These are phyloP conservation scores for Solanum clarkiae DNA, from an alignment of 257 asterid species.

Conservation along the genomic window DNA sequence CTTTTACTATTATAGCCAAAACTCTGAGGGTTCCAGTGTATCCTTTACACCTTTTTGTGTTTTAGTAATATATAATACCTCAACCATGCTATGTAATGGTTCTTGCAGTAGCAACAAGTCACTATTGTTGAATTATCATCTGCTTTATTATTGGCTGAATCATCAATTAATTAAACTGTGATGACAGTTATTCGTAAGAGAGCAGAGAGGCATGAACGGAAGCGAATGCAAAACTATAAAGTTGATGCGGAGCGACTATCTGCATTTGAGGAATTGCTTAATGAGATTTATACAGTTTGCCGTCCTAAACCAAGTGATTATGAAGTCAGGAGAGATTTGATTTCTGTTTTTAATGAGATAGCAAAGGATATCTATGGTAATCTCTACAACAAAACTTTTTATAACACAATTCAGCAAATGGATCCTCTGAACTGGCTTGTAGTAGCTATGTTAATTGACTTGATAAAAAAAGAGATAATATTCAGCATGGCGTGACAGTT, in stretches of 20 bases:
- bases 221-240: slow-evolving; percentile 34
- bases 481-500: neutral
- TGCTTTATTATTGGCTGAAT: neutral
- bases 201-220: slow-evolving; percentile 53
- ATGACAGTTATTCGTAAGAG: slow-evolving; percentile 60
- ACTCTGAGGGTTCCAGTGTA: neutral
- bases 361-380: slow-evolving; percentile 77
- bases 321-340: slow-evolving; percentile 42
- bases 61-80: neutral
- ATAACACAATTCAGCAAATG: neutral
- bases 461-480: too few species aligned
- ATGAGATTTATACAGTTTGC: slow-evolving; percentile 31
- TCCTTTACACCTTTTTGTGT: neutral
- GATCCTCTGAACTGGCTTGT: neutral
- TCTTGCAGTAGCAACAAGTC: neutral
- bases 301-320: slow-evolving; percentile 63
- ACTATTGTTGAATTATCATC: neutral
- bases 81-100: neutral
- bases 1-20: neutral
- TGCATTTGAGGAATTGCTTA: slow-evolving; percentile 43
- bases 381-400: neutral
- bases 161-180: neutral
- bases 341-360: slow-evolving; percentile 62
- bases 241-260: slow-evolving; percentile 24
- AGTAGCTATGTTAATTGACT: neutral